Evolutionary conservation across 257 asterid genomes (phyloP), one percentile per base, ranked within the genome.

Genomic region (Jacaranda copaia): DNA sequence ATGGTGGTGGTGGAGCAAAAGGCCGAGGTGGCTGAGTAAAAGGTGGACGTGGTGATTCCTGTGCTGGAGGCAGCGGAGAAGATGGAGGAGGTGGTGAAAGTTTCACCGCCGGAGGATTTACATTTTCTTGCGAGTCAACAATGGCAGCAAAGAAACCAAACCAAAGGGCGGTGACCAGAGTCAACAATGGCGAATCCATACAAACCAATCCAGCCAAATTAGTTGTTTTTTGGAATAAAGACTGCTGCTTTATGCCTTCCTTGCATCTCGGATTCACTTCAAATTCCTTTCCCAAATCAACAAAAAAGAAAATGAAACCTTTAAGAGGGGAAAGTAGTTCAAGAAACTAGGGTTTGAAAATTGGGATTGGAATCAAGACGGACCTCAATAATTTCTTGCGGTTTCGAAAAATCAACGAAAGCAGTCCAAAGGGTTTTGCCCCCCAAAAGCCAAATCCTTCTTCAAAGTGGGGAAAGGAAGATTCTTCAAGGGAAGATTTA

Each of bases 181-280:
- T 82, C 81, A 81, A 77, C 81, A 86, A 67, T 59, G 84, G 78
- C 8, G 88, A 81, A 82, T 86, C 91, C 96, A 90, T 90, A 19
- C 45, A 73, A 65, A 48, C 59, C 64, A 43, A 61, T 13, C 48
- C 75, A 55, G 65, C 53, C 15, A 49, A 42, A 57, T 25, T 70
- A 72, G 4, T 65, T 16, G 46, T 5, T 49, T 15, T 38, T 56
- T 61, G 70, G 56, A 81, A 73, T 51, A 46, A 74, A 68, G 64
- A 72, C 56, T 51, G 69, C 55, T 81, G 39, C 55, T 72, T 62
- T 62, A 64, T 68, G 60, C 58, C 68, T 78, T 73, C 32, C 73
- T 64, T 68, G 75, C 90, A 87, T 86, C 78, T 79, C 83, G 68
- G 77, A 25, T 70, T 71, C 18, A 62, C 62, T 64, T 64, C 78